These are phyloP conservation scores for Nakazawaea ambrosiae DNA, from an alignment of 805 yeast species.

Conservation along the genomic window DNA sequence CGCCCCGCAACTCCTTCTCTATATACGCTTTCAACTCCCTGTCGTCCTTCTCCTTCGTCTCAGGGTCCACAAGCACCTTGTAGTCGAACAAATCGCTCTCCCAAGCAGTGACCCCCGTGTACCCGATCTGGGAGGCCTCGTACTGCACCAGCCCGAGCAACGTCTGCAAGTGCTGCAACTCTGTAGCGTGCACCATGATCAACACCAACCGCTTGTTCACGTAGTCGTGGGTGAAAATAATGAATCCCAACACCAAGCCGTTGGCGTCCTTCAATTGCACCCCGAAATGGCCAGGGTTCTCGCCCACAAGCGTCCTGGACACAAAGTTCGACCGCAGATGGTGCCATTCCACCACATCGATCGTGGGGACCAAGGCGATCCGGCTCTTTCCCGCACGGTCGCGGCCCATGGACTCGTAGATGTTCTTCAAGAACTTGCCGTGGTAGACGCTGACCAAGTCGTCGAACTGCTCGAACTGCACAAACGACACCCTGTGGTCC, in stretches of 20 bases:
- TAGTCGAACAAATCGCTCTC: conserved; percentile 17
- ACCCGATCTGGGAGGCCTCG: conserved; percentile 11
- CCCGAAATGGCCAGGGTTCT: conserved; percentile 6
- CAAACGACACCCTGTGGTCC: conserved; percentile 2
- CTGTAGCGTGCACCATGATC: conserved; percentile 15
- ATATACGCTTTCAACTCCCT: conserved; percentile 10
- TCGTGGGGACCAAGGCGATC: conserved; percentile 29
- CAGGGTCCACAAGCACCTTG: conserved; percentile 6
- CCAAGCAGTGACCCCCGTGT: conserved; percentile 18
- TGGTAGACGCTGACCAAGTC: conserved; percentile 1
- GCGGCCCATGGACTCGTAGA: conserved; percentile 16
- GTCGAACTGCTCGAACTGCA: conserved; percentile 8
- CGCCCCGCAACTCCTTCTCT: conserved; percentile 12
- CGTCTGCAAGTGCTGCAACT: conserved; percentile 9
- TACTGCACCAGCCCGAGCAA: conserved; percentile 13
- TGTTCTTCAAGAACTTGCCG: conserved; percentile 2
- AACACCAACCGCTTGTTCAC: conserved; percentile 12
- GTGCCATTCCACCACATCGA: conserved; percentile 35
- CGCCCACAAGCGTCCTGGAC: conserved; percentile 6
- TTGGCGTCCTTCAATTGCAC: conserved; percentile 16
- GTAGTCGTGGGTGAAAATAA: conserved; percentile 36
- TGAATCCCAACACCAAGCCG: conserved; percentile 21
- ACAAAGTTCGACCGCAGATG: conserved; percentile 26
- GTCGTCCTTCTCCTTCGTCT: conserved; percentile 5
- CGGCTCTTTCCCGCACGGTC: conserved; percentile 15